Conservation (phyloP, 1,284 basidiomycete genomes). For the Vanrija sp. region DNA sequence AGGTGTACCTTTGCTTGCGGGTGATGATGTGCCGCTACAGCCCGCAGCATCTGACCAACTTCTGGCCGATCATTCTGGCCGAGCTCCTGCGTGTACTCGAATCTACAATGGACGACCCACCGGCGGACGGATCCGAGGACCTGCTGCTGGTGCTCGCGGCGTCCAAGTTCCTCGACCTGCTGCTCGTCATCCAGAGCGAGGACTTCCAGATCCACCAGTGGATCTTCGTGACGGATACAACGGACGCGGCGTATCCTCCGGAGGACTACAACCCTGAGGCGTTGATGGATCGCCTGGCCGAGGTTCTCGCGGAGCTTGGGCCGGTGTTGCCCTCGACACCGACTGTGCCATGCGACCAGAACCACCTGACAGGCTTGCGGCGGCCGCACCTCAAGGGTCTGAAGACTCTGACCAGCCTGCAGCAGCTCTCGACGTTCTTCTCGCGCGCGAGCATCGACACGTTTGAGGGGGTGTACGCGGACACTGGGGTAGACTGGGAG, state of each 20-base stretch:
- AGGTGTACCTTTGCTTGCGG: conserved; percentile 87
- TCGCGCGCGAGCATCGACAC: conserved; percentile 78
- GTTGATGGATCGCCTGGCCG: conserved; percentile 86
- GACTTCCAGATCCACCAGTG: conserved; percentile 99
- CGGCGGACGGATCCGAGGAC: conserved; percentile 72
- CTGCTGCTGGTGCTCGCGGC: conserved; percentile 78
- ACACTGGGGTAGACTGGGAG: conserved; percentile 71
- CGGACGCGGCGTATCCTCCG: conserved; percentile 86
- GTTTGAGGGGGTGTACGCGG: conserved; percentile 83
- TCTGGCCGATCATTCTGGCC: conserved; percentile 94
- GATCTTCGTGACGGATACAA: conserved; percentile 97
- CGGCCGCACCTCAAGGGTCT: conserved; percentile 66
- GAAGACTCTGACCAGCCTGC: conserved; percentile 71
- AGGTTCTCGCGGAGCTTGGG: conserved; percentile 63
- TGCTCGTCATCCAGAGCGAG: conserved; percentile 87
- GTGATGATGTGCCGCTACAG: conserved; percentile 88
- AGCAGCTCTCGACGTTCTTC: conserved; percentile 81
- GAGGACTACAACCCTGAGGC: conserved; percentile 79
- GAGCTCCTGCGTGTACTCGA: conserved; percentile 70
- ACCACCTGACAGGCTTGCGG: conserved; percentile 51
- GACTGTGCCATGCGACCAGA: conserved; percentile 1
- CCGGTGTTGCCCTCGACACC: conserved; percentile 39
- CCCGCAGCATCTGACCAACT: conserved; percentile 84
- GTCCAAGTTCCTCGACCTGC: conserved; percentile 87
- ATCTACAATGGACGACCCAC: conserved; percentile 50